phyloP scores from a whole-genome alignment of 352 stramenopile species.

The Phytophthora palmivora region DNA sequence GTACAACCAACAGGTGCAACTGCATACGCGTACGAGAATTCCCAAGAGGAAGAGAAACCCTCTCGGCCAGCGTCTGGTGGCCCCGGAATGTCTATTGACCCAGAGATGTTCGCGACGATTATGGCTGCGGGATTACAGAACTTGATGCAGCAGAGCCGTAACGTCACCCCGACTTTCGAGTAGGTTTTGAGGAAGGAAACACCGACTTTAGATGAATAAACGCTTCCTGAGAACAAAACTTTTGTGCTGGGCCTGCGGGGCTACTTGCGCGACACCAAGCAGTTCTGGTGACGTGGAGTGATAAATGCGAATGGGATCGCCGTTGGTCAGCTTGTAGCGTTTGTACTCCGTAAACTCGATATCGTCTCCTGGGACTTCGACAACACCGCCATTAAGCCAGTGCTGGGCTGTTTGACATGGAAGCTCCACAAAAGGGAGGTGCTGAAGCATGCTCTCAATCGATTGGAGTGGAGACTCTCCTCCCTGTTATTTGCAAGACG shows the following conservation, averaged over 20 bases:
- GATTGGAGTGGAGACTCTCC: slow-evolving; percentile 48
- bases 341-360: slow-evolving; percentile 33
- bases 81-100: slow-evolving; percentile 63
- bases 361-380: slow-evolving; percentile 40
- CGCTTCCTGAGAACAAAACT: slow-evolving; percentile 68
- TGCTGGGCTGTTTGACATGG: slow-evolving; percentile 32
- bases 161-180: slow-evolving; percentile 36
- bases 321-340: slow-evolving; percentile 33
- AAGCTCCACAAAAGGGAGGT: slow-evolving; percentile 60
- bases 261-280: slow-evolving; percentile 67
- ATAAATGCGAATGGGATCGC: slow-evolving; percentile 67
- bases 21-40: slow-evolving; percentile 83
- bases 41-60: slow-evolving; percentile 45
- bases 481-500: slow-evolving; percentile 28
- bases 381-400: slow-evolving; percentile 59
- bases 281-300: slow-evolving; percentile 37
- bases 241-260: slow-evolving; percentile 35
- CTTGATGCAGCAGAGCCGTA: slow-evolving; percentile 72
- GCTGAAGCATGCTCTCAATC: slow-evolving; percentile 66
- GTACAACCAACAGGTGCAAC: slow-evolving; percentile 84
- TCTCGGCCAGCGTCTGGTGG: slow-evolving; percentile 22
- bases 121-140: slow-evolving; percentile 87
- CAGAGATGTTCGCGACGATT: slow-evolving; percentile 83
- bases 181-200: slow-evolving; percentile 31
- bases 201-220: slow-evolving; percentile 59